A percentile compares a stretch with the other conserved stretches of the same genome.
phyloP scores from a whole-genome alignment of 2,329 filamentous ascomycete species.

The Paracoccidioides lutzii region DNA sequence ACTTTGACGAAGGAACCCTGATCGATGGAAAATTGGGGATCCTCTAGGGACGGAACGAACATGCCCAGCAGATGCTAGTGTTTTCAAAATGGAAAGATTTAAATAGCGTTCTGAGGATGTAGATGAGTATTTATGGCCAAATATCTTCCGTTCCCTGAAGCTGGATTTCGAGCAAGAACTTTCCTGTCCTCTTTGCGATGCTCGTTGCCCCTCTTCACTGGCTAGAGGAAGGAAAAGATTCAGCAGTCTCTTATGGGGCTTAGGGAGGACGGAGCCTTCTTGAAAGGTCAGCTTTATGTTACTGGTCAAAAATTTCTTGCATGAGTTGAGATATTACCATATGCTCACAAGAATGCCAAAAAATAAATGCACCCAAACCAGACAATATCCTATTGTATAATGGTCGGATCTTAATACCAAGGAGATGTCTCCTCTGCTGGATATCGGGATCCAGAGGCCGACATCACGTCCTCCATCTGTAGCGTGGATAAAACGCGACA shows the following conservation, averaged over 20 bases:
- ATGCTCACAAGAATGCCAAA: not conserved
- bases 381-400: not conserved
- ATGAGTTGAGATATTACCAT: not conserved
- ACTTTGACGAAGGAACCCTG: not conserved
- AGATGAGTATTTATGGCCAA: not conserved
- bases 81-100: not conserved
- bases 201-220: not conserved
- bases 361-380: not conserved
- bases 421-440: not conserved
- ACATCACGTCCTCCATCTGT: not conserved
- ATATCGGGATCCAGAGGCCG: not conserved
- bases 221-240: not conserved
- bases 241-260: not conserved
- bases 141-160: not conserved
- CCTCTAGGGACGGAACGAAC: not conserved
- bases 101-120: not conserved
- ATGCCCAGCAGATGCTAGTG: not conserved
- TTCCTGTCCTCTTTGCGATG: not conserved
- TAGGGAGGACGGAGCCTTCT: too few relatives aligned
- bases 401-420: not conserved
- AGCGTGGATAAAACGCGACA: not conserved
- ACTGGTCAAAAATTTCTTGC: not conserved
- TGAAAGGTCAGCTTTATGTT: not conserved
- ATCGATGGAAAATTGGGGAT: not conserved
- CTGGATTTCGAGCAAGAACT: not conserved